These are phyloP conservation scores for Rhododendron ferrugineum DNA, from an alignment of 148 eudicot genomes.

Conservation along the genomic window DNA sequence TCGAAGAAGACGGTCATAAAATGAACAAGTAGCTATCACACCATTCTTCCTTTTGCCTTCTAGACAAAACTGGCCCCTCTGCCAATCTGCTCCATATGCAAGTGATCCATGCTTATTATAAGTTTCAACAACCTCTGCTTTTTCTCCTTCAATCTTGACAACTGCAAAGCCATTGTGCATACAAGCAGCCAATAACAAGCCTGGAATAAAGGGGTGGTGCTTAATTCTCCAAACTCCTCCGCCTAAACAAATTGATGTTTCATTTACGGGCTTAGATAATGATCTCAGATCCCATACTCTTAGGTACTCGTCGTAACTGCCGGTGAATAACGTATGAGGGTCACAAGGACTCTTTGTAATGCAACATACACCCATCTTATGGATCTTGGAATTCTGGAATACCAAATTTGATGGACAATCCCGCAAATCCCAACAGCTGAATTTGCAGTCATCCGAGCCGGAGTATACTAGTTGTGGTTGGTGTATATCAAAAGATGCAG, in stretches of 20 bases:
- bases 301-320: constrained; percentile 79
- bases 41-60: constrained; percentile 32
- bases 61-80: constrained; percentile 34
- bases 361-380: constrained; percentile 85
- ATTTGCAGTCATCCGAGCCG: constrained; percentile 90
- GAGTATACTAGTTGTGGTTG: constrained; percentile 78
- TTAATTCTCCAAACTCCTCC: constrained; percentile 99
- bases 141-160: constrained; percentile 39
- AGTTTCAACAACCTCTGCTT: constrained; percentile 54
- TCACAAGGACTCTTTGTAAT: constrained; percentile 71
- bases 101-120: constrained; percentile 70
- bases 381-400: constrained; percentile 71
- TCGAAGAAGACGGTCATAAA: constrained; percentile 78
- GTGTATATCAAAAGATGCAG: constrained; percentile 72
- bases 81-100: constrained; percentile 99
- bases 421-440: constrained; percentile 83
- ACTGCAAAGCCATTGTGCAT: constrained; percentile 95
- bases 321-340: constrained; percentile 59
- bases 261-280: constrained; percentile 57
- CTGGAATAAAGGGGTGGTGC: constrained; percentile 56
- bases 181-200: constrained; percentile 70
- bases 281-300: constrained; percentile 87
- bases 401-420: constrained; percentile 37
- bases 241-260: constrained; percentile 59
- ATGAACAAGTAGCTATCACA: constrained; percentile 85